Base-by-base conservation (phyloP, 768 basidiomycete genomes). In the Gymnopilus dilepis region DNA sequence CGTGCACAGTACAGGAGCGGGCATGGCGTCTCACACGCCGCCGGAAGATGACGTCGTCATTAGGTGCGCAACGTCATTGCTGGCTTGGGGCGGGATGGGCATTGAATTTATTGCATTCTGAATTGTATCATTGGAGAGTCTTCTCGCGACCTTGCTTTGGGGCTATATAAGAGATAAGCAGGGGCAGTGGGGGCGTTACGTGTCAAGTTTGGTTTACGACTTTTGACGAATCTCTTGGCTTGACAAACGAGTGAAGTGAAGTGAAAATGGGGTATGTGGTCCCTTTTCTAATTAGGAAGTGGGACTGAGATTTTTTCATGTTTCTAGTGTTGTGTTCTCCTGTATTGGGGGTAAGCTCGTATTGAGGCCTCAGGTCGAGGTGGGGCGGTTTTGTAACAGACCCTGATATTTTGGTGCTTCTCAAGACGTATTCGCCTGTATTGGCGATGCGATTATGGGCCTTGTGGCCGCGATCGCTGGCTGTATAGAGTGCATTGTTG, bases 401-500 rank as follows among this genome's bases (percentile, higher is more conserved):
- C 33, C 40, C 26, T 41, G 58, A 34, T 31, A n/a, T 21, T 31
- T 37, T 31, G 11, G 22, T 56, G 38, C 51, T 28, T 61, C 6
- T 13, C n/a, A 37, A 78, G 79, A 73, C 30, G 74, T 82, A 38
- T 74, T 83, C 60, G 68, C 65, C 56, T 83, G 83, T 60, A 78
- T 83, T 33, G 82, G 78, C 5, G 81, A 72, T 17, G 68, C 70
- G 11, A 69, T 84, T 45, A 78, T 81, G 71, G 66, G 69, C 15
- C 69, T 82, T 48, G 65, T 83, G 6, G 67, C 64, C 13, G 56
- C 68, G 21, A 77, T 84, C 37, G 79, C 77, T 11, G 78, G 76
- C 3, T 82, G 79, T 52, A 37, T 84, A 24, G 81, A 82, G 68
- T 82, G 82, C 56, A 78, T 84, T 19, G 72, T 85, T 42, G 77